Percentiles rank a stretch among this genome's conserved stretches.
phyloP scores from a whole-genome alignment of 257 asterid species.

The Galeopsis tetrahit region DNA sequence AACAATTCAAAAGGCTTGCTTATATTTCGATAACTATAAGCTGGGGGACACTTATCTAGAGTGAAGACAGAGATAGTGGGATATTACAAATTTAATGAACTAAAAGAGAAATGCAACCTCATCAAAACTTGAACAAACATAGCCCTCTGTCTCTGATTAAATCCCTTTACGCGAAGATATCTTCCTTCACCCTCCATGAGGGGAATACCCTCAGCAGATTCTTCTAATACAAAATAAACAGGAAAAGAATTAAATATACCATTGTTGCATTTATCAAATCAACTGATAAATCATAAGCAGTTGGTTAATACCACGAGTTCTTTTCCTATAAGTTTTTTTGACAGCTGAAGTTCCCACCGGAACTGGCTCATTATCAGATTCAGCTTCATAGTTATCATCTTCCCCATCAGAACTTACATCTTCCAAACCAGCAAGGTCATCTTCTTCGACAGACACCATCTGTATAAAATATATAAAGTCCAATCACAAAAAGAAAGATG shows the following conservation, averaged over 20 bases:
- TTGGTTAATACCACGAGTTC: conserved; percentile 69
- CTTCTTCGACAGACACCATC: conserved; percentile 98
- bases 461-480: conserved; percentile 41
- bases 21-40: conserved; percentile 30
- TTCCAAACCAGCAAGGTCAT: conserved; percentile 95
- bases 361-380: conserved; percentile 84
- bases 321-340: conserved; percentile 67
- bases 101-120: conserved; percentile 58
- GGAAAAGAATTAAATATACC: conserved; percentile 26
- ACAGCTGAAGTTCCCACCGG: conserved; percentile 62
- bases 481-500: conserved; percentile 24
- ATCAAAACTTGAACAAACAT: conserved; percentile 84
- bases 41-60: conserved; percentile 28
- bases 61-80: conserved; percentile 21
- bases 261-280: conserved; percentile 10
- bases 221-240: conserved; percentile 46
- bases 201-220: conserved; percentile 76
- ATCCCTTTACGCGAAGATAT: conserved; percentile 83
- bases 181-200: conserved; percentile 98
- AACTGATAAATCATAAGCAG: conserved; percentile 22
- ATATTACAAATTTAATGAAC: conserved; percentile 18
- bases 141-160: conserved; percentile 90
- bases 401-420: conserved; percentile 95
- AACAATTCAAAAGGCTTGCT: conserved; percentile 30
- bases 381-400: conserved; percentile 96